Evolutionary conservation across 768 basidiomycete genomes (phyloP), one percentile per base, ranked within the genome.

Genomic region (Gymnopilus dilepis): DNA sequence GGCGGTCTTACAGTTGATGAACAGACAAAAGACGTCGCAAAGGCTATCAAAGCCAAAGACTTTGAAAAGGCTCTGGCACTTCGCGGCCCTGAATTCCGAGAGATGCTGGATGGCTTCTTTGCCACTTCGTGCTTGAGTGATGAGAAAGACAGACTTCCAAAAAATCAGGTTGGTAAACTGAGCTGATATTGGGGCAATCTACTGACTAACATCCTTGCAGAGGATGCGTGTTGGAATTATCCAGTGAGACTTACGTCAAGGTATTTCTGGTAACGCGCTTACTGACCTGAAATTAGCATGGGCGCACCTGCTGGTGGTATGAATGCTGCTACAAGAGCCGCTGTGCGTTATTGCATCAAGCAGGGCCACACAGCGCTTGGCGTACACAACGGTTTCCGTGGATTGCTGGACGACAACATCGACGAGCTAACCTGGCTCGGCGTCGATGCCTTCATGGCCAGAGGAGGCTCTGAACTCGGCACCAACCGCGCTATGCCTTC

Each of bases 291-390:
- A 58, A 43, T 37, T 66, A 97, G 95, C 70, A 89, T 95, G 70
- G 97, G 97, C 53, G 97, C 97, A 0, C 97, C 97, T 4, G 97
- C 97, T 2, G 97, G 97, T 47, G 97, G 97, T 8, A 98, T 99
- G 94, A 99, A 99, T 72, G 96, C 97, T 1, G 97, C 97, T 0
- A 97, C 95, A 0, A 91, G 97, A 41, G 90, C 95, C 26, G 95
- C 94, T 6, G 95, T 92, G 21, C 90, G 97, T 11, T 98, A 95
- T 78, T 98, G 95, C 73, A 78, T 95, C 64, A 86, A 87, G 56
- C 92, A 95, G 72, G 97, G 97, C 6, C 97, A 99, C 73, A 91
- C 83, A 24, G 90, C 96, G n/a, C 81, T 98, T 40, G 94, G 89
- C 0, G 86, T 99, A 60, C 89, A 97, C 79, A 99, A 98, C 71